These are phyloP conservation scores for Russula abietina DNA, from an alignment of 768 basidiomycete species.

Conservation along the genomic window DNA sequence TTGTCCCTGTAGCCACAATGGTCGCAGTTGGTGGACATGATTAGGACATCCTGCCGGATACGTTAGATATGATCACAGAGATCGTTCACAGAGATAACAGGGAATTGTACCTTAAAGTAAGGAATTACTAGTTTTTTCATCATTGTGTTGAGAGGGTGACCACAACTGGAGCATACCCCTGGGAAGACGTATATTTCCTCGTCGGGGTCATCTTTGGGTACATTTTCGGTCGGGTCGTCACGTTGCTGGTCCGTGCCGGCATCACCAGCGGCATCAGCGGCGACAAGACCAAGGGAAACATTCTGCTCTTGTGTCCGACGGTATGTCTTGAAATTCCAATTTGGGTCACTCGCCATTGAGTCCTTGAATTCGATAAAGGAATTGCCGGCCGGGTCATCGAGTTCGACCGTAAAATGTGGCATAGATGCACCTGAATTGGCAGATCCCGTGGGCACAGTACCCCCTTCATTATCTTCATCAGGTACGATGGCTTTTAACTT, in stretches of 20 bases:
- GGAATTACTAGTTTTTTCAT: conserved; percentile 98
- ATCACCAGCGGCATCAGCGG: conserved; percentile 42
- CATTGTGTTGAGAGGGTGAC: conserved; percentile 70
- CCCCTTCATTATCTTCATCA: conserved; percentile 45
- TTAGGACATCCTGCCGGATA: conserved; percentile 73
- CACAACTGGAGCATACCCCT: conserved; percentile 84
- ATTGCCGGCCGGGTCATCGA: conserved; percentile 94
- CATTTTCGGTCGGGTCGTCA: conserved; percentile 24
- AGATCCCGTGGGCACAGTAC: conserved; percentile 32
- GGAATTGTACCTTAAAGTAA: conserved; percentile 73
- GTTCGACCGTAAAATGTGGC: conserved; percentile 67
- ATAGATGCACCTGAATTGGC: conserved; percentile 48
- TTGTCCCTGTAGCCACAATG: conserved; percentile 94
- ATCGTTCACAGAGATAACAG: too few relatives aligned
- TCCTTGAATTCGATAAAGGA: conserved; percentile 92
- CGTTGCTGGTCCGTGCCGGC: conserved; percentile 10
- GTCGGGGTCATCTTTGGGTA: conserved; percentile 38
- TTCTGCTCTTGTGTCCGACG: conserved; percentile 77
- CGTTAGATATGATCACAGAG: not conserved
- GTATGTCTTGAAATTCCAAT: conserved; percentile 87
- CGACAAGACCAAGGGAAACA: conserved; percentile 64
- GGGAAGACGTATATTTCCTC: conserved; percentile 90
- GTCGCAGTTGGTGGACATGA: conserved; percentile 98
- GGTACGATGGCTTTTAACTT: conserved; percentile 59
- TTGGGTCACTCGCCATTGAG: conserved; percentile 74